phyloP scores from a whole-genome alignment of 805 yeast species.

The Saccharomycopsis fermentans region DNA sequence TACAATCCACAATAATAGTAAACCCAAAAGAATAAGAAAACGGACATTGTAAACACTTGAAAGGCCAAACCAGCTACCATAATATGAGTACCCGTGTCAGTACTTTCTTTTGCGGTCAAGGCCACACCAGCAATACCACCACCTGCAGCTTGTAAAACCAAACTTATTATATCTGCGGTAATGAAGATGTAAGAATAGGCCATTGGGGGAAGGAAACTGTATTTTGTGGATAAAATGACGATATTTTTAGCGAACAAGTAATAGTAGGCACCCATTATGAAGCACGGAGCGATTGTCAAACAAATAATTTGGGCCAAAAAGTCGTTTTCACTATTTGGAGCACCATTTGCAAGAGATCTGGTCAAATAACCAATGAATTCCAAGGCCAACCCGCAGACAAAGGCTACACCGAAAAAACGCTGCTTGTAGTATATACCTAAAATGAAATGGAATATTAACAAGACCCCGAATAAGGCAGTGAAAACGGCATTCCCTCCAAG shows the following conservation, averaged over 20 bases:
- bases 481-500: slow-evolving; percentile 48
- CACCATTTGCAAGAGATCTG: slow-evolving; percentile 37
- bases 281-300: slow-evolving; percentile 72
- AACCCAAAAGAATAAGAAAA: slow-evolving; percentile 43
- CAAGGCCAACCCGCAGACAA: slow-evolving; percentile 43
- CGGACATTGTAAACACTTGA: slow-evolving; percentile 61
- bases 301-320: slow-evolving; percentile 58
- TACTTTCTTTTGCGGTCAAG: slow-evolving; percentile 10
- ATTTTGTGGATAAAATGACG: slow-evolving; percentile 48
- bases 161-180: slow-evolving; percentile 51
- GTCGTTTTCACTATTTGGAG: slow-evolving; percentile 27
- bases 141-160: slow-evolving; percentile 64
- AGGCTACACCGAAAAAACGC: slow-evolving; percentile 56
- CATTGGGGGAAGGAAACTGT: slow-evolving; percentile 32
- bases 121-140: slow-evolving; percentile 56
- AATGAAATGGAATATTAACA: slow-evolving; percentile 32
- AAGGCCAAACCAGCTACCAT: slow-evolving; percentile 73
- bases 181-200: slow-evolving; percentile 54
- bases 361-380: slow-evolving; percentile 65
- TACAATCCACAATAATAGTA: slow-evolving; percentile 36
- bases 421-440: slow-evolving; percentile 40
- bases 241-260: slow-evolving; percentile 57
- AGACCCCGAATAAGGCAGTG: slow-evolving; percentile 42
- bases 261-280: slow-evolving; percentile 78
- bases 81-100: slow-evolving; percentile 43